Conservation (phyloP, 257 asterid genomes). For the Dorcoceras hygrometricum region DNA sequence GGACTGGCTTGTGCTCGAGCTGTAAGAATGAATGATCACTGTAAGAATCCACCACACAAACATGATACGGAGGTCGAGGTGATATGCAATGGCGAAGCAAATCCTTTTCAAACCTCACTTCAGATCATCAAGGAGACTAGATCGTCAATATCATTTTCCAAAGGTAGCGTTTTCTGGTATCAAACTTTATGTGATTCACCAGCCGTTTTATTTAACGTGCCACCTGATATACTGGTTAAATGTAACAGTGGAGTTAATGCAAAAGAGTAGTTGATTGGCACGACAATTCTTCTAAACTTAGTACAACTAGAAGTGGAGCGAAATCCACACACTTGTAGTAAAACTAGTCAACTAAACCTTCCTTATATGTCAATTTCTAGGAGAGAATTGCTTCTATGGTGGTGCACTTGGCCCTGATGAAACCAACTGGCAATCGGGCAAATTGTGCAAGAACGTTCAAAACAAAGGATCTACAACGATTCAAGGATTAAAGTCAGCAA, state of each 20-base stretch:
- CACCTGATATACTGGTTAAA: neutral
- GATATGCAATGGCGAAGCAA: slow-evolving; percentile 38
- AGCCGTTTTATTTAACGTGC: neutral
- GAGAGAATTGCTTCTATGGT: slow-evolving; percentile 60
- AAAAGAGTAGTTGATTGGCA: neutral
- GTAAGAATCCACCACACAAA: slow-evolving; percentile 21
- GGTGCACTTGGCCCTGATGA: slow-evolving; percentile 84
- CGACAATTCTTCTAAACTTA: slow-evolving; percentile 4
- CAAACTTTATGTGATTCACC: neutral
- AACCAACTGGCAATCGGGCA: slow-evolving; percentile 80
- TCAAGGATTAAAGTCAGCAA: slow-evolving; percentile 37
- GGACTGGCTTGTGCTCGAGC: slow-evolving; percentile 30
- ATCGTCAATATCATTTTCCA: slow-evolving; percentile 30
- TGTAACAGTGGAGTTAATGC: neutral
- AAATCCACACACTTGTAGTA: neutral
- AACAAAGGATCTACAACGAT: slow-evolving; percentile 35
- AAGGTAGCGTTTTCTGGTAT: slow-evolving; percentile 35
- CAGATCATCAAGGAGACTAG: slow-evolving; percentile 39
- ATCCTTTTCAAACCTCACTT: slow-evolving; percentile 30
- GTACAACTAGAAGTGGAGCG: neutral
- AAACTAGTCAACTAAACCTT: slow-evolving; percentile 3
- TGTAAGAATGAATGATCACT: slow-evolving; percentile 23
- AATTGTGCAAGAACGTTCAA: slow-evolving; percentile 79
- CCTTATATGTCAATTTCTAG: slow-evolving; percentile 31
- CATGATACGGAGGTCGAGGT: slow-evolving; percentile 49